Evolutionary conservation across 2,329 filamentous ascomycete genomes (phyloP).

Genomic region (Ophiosphaerella korrae): DNA sequence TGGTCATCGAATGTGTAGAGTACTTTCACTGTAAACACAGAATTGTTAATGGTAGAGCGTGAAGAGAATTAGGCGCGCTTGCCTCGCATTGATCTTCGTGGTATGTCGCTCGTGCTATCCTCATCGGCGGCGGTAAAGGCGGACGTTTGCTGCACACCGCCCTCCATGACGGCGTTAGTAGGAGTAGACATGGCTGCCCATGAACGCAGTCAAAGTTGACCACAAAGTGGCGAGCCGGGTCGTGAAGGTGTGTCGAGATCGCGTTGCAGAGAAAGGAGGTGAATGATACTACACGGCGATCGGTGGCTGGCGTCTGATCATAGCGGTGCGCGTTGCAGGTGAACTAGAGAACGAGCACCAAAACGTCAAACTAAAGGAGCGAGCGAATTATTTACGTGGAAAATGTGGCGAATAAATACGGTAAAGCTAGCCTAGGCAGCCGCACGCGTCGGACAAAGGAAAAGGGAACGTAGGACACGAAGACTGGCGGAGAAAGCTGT

Average conservation of each 20-base stretch:
- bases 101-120: constrained; percentile 38
- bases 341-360: constrained; percentile 21
- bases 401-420: constrained; percentile 3
- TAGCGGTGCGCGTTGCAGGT: constrained; percentile 40
- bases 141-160: constrained; percentile 28
- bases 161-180: constrained; percentile 24
- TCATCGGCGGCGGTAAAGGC: constrained; percentile 29
- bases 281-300: constrained; percentile 34
- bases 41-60: constrained; percentile 22
- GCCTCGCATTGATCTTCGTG: constrained; percentile 55
- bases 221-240: constrained; percentile 18
- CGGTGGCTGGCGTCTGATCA: constrained; percentile 44
- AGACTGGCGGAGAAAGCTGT: constrained; percentile 1
- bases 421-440: constrained; percentile 17
- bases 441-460: constrained; percentile 16
- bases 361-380: constrained; percentile 13
- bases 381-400: neutral
- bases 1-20: constrained; percentile 95
- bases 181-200: constrained; percentile 44
- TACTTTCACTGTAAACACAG: constrained; percentile 75
- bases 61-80: constrained; percentile 25
- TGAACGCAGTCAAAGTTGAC: constrained; percentile 10
- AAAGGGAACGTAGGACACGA: constrained; percentile 8
- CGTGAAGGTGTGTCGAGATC: constrained; percentile 19
- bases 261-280: constrained; percentile 29